These are phyloP conservation scores for Aspergillus viridinutans DNA, from an alignment of 2,329 filamentous ascomycete species.

Conservation along the genomic window DNA sequence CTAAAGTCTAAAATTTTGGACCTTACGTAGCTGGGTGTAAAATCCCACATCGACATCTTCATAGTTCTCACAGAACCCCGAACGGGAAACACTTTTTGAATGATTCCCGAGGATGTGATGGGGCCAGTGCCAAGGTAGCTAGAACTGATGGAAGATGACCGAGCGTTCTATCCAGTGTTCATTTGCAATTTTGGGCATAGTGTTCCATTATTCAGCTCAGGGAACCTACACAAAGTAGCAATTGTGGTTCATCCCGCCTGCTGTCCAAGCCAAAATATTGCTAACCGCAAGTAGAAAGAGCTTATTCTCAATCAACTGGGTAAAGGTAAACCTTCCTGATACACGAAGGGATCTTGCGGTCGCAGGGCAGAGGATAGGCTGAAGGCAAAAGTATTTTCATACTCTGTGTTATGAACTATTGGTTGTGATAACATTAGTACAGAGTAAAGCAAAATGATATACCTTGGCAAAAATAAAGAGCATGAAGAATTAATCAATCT, in stretches of 20 bases:
- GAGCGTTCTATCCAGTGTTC: neutral
- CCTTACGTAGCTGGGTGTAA: no score
- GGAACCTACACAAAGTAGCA: neutral
- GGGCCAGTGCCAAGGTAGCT: neutral
- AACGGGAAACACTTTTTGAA: neutral
- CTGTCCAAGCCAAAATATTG: neutral
- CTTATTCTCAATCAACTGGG: neutral
- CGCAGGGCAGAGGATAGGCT: neutral
- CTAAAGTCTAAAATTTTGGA: neutral
- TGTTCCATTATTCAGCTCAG: neutral
- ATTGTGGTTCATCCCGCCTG: neutral
- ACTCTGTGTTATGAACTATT: neutral
- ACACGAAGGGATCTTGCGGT: neutral
- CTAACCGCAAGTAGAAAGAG: neutral
- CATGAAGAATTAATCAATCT: neutral
- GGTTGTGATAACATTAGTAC: neutral
- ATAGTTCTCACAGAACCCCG: neutral
- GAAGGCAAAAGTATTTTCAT: neutral
- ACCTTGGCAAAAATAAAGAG: neutral
- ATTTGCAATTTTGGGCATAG: neutral
- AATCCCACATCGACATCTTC: neutral
- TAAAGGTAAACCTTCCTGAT: neutral
- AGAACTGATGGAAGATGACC: neutral
- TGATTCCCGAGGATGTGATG: neutral
- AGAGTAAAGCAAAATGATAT: no score